A percentile compares a stretch with the other conserved stretches of the same genome.
These are phyloP conservation scores for Aegilops speltoides DNA, from an alignment of 176 grass and related monocot genomes.

Conservation along the genomic window DNA sequence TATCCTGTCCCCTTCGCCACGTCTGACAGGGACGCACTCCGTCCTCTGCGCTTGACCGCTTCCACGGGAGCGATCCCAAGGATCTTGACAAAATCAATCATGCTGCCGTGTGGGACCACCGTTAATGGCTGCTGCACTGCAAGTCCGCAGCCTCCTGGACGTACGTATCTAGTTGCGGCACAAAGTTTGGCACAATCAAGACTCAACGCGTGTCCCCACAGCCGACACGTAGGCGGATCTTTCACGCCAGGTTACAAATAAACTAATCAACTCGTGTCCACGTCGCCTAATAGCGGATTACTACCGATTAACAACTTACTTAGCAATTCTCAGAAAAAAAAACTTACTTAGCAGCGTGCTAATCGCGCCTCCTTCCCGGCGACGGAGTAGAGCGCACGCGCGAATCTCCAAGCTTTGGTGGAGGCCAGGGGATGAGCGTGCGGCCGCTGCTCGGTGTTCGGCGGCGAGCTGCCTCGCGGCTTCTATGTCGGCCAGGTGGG, in stretches of 20 bases:
- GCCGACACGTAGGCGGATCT: background rate
- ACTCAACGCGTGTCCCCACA: slow-evolving; percentile 15
- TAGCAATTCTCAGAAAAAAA: no score
- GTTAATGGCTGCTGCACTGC: background rate
- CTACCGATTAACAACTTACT: background rate
- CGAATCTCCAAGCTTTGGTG: background rate
- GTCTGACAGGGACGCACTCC: slow-evolving; percentile 27
- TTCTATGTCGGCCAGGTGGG: slow-evolving; percentile 45
- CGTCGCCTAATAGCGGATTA: background rate
- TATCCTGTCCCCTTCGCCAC: slow-evolving; percentile 27
- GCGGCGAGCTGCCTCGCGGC: background rate
- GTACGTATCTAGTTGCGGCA: background rate
- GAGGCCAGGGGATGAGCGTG: background rate
- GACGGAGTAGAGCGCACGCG: background rate
- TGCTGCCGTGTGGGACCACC: slow-evolving; percentile 31
- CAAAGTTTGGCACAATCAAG: background rate
- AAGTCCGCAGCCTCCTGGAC: background rate
- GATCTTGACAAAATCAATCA: slow-evolving; percentile 15
- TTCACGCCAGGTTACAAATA: background rate
- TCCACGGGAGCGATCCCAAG: background rate
- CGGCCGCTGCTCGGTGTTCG: slow-evolving; percentile 9
- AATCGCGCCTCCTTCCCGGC: no score
- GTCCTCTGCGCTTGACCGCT: slow-evolving; percentile 11
- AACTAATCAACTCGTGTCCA: slow-evolving; percentile 18
- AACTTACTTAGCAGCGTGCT: no score